Base-by-base conservation (phyloP, 257 asterid genomes). In the Hygrophila difformis region DNA sequence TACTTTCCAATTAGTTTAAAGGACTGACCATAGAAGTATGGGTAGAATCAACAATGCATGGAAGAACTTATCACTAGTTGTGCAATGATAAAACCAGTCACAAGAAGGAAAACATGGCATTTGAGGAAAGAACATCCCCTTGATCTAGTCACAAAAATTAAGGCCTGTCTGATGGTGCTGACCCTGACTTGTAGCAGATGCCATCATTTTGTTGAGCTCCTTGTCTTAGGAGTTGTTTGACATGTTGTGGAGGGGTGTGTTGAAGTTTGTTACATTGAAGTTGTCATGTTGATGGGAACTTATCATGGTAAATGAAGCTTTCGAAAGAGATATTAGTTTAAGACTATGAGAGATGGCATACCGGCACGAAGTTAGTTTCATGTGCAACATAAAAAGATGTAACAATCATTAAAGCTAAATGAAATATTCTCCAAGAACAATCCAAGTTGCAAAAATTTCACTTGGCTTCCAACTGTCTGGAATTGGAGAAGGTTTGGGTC, bases 121-220 rank as follows among this genome's bases (percentile, higher is more conserved):
- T 75, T 78, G 0, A 31, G 28, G 49, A 67, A 71, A 16, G 83
- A 75, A 67, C 68, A 64, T 23, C 79, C 66, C 53, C 79, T 55
- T 1, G 79, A 75, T 15, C 83, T 73, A 54, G 79, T 71, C 52
- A 75, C 83, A 8, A 75, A 75, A 15, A 75, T 70, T 13, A 75
- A 63, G 39, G 78, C 78, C 39, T 75, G 78, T 53, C 83, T 75
- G 35, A 75, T 75, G 53, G 79, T 75, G 69, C 79, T 75, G n/a
- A n/a, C n/a, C n/a, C n/a, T n/a, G 48, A 75, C 83, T 71, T 75
- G 83, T 35, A 75, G 77, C 75, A 53, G 82, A 74, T 38, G 76
- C 67, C 77, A 74, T 44, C 76, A 61, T 68, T 62, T 65, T 60
- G 13, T 74, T 71, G 42, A 67, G 67, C 8, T 50, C 67, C 16